Evolutionary conservation across 805 yeast species (phyloP), one percentile per base, ranked within the genome.

Genomic region (Candida nonsorbophila): DNA sequence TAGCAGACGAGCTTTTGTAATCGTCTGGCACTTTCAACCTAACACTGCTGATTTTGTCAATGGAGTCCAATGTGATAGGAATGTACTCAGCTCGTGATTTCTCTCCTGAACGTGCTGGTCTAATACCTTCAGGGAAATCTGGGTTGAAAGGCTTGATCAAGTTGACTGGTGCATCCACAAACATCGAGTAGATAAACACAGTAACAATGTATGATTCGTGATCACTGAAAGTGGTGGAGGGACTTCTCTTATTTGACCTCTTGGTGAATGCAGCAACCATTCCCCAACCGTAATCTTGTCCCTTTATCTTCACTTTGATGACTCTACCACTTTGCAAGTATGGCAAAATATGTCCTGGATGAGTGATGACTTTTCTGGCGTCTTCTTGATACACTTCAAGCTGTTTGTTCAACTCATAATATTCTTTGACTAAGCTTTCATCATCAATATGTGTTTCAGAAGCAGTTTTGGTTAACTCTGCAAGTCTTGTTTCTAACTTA

Each of bases 241-340:
- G 72, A 40, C 72, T 69, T 49, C 82, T 70, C 47, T 77, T 81
- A 46, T 65, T 74, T 26, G 60, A 57, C 51, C 97, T 72, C 55
- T 86, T 88, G 23, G 74, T 67, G 44, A 79, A 84, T 26, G 77
- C 75, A 7, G 84, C 77, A 8, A 88, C 92, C 50, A 84, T 82
- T 34, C 90, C 96, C 98, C 98, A 92, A n/a, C 96, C 97, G 52
- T 87, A 94, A 37, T 86, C 83, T 26, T 71, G 56, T 5, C 61
- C 63, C 11, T 70, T 72, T 28, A 88, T 67, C 31, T 68, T 69
- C 8, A 88, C 74, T 43, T 78, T 76, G 19, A 88, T 58, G 34
- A 92, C 70, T 55, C 98, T 74, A 17, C 99, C 99, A 10, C 84
- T 78, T 53, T 87, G 94, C 45, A 92, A 62, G 52, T 84, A 94